Base-by-base conservation (phyloP, 805 yeast species). In the Candida alai region DNA sequence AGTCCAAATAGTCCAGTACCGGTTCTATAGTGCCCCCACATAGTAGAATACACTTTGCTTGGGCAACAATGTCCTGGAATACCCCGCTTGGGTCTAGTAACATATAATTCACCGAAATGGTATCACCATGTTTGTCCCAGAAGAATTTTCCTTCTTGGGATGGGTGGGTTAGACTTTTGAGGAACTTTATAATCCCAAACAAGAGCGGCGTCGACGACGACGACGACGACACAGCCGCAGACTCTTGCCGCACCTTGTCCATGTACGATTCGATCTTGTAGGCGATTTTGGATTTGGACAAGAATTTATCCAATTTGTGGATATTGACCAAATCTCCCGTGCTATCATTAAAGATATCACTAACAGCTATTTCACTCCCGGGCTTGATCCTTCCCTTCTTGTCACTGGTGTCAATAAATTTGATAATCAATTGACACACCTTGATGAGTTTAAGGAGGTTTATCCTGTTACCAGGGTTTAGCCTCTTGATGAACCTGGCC, bases 1-100 rank as follows among this genome's bases (percentile, higher is more conserved):
- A 74, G n/a, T 75, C 63, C 5, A 71, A 57, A 51, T 79, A 84
- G 43, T 89, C 96, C n/a, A 66, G 50, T 21, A 79, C 65, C 0
- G 97, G 97, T 51, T 84, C 90, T 96, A 88, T 86, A 0, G 97
- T 89, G 10, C 97, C 97, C 22, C 97, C 97, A 2, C 96, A 93
- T 3, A 89, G 53, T 2, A 90, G 64, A 0, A 89, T 82, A 54
- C 89, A 80, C 43, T 69, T 69, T 0, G 87, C 68, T 10, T 76
- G 72, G 3, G 76, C 76, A 0, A 85, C 75, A 3, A 90, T 65
- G 2, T 78, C 80, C 35, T 68, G 64, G 51, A 89, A 86, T 3
- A 75, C 65, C 30, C 74, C 75, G 35, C 86, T 77, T 3, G 96
- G 95, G 49, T 88, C 95, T 6, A 89, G 61, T 6, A 87, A 61